These are phyloP conservation scores for Boletus bicolor DNA, from an alignment of 768 basidiomycete species.

Conservation along the genomic window DNA sequence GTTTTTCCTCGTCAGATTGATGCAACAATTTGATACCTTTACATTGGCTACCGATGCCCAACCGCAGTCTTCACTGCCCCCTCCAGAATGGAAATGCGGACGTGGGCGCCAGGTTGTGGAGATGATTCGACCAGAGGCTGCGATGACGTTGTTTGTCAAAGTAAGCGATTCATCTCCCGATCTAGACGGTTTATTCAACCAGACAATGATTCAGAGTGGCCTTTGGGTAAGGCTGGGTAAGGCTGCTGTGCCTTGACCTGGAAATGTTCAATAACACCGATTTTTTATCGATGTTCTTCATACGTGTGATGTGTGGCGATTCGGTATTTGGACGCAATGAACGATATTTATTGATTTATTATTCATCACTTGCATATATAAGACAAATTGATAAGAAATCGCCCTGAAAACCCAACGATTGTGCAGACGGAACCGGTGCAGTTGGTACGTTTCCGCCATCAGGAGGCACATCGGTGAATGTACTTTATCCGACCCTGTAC, in stretches of 20 bases:
- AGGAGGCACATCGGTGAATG: background rate
- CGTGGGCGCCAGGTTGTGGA: conserved; percentile 51
- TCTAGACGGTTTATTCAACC: conserved; percentile 1
- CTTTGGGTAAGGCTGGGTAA: conserved; percentile 53
- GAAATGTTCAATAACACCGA: background rate
- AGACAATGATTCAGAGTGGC: conserved; percentile 43
- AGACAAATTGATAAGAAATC: background rate
- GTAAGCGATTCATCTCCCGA: conserved; percentile 35
- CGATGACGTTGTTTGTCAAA: conserved; percentile 66
- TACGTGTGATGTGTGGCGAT: background rate
- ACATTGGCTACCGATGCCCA: conserved; percentile 59
- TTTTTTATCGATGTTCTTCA: background rate
- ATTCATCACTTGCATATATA: conserved; percentile 2
- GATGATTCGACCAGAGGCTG: conserved; percentile 58
- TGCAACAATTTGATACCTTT: conserved; percentile 63
- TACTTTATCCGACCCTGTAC: conserved; percentile 15
- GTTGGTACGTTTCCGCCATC: background rate
- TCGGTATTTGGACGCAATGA: background rate
- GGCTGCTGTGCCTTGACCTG: conserved; percentile 12
- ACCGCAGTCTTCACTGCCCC: conserved; percentile 60
- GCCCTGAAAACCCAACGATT: background rate
- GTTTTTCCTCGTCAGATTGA: conserved; percentile 64
- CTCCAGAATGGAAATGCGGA: conserved; percentile 47
- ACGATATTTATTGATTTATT: conserved; percentile 17
- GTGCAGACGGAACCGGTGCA: background rate